Base-by-base conservation (phyloP, 805 yeast species). In the Starmerella lactis-condensi region DNA sequence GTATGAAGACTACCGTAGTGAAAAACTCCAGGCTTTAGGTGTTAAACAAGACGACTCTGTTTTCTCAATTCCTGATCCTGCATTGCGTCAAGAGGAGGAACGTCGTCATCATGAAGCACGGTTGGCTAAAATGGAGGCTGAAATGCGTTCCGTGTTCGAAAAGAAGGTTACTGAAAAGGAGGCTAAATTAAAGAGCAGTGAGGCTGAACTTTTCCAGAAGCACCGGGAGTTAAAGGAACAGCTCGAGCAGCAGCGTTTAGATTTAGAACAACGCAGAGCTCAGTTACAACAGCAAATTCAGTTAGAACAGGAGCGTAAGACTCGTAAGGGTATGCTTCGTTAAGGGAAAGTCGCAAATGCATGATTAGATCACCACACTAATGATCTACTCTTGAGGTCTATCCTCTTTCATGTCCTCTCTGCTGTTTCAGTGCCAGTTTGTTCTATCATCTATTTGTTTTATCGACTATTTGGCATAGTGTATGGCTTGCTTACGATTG, bases 191-290 rank as follows among this genome's bases (percentile, higher is more conserved):
- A 93, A 83, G 61, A 78, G 79, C 59, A 79, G 93, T 28, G 98
- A 89, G 61, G 89, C 92, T 35, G 99, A 89, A 57, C 67, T 89
- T 51, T 85, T 85, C 54, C 69, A 89, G 24, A 75, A 91, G 56
- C 98, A 89, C 58, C 79, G 81, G 57, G 96, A 89, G 56, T 83
- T 85, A 85, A 85, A 85, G 58, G 95, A 85, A 51, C 81, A 79
- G 58, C 67, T 89, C 53, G 64, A 75, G 42, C 76, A 76, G 54
- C 94, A 85, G 58, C 70, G 85, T 43, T 75, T 75, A 51, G 69
- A 82, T 47, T 66, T 89, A 49, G 96, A 89, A 56, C 94, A 82
- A 43, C 81, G 79, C 60, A 83, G 82, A 59, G 67, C 64, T 39
- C 79, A 72, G 52, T 64, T 89, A 45, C 59, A 56, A 40, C 38